Conservation (phyloP, 345 rosid species). For the Garcia nutans region DNA sequence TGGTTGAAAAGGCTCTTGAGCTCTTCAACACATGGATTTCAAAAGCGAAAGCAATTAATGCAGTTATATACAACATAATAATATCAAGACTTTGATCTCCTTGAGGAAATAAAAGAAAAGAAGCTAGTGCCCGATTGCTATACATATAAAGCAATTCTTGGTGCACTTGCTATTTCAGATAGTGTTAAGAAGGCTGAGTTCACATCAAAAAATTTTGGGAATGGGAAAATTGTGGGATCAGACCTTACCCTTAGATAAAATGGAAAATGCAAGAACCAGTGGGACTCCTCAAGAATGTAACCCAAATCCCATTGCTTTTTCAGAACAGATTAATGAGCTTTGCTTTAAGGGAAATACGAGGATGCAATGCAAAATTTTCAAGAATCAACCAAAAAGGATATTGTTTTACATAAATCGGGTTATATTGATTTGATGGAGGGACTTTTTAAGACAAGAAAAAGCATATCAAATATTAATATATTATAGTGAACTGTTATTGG, state of each 20-base stretch:
- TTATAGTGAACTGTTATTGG: too few relatives aligned
- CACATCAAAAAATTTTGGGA: slow-evolving; percentile 43
- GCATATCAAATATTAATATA: slow-evolving; percentile 30
- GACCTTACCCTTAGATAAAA: slow-evolving; percentile 27
- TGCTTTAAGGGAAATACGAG: slow-evolving; percentile 60
- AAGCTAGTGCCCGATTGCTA: slow-evolving; percentile 59
- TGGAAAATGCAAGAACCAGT: slow-evolving; percentile 4
- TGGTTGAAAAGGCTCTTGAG: slow-evolving; percentile 78
- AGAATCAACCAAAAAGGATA: slow-evolving; percentile 34
- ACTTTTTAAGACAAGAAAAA: slow-evolving; percentile 53
- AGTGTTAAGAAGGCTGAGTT: slow-evolving; percentile 56
- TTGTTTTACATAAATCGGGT: slow-evolving; percentile 36
- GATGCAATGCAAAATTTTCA: slow-evolving; percentile 45
- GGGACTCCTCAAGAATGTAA: slow-evolving; percentile 38
- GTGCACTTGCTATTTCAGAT: slow-evolving; percentile 53
- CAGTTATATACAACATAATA: too few relatives aligned
- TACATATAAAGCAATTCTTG: slow-evolving; percentile 57
- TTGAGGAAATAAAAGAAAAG: slow-evolving; percentile 64
- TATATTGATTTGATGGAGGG: slow-evolving; percentile 52
- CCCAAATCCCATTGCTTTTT: slow-evolving; percentile 37
- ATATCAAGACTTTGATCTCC: slow-evolving; percentile 64
- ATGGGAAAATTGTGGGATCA: slow-evolving; percentile 40
- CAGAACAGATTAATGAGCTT: slow-evolving; percentile 64
- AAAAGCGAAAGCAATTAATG: slow-evolving; percentile 53
- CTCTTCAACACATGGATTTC: slow-evolving; percentile 66